Evolutionary conservation across 371 early-diverging fungal species (phyloP).

Genomic region (Neoconidiobolus thromboides): DNA sequence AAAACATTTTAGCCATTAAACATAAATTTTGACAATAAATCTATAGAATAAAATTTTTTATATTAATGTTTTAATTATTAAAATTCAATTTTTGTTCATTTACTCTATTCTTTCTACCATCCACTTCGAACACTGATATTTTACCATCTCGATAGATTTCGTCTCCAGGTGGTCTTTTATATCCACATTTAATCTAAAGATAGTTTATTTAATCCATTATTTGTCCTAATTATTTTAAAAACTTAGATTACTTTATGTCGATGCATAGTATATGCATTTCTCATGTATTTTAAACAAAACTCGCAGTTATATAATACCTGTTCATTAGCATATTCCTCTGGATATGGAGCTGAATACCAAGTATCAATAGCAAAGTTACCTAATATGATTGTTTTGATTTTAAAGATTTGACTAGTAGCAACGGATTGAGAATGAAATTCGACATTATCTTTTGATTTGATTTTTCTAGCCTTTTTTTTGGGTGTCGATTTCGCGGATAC

Average conservation of each 20-base stretch:
- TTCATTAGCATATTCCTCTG: slow-evolving; percentile 73
- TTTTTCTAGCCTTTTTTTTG: no score
- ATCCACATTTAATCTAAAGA: slow-evolving; percentile 41
- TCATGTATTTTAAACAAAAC: slow-evolving; percentile 92
- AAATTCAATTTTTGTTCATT: slow-evolving; percentile 6
- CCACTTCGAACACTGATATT: slow-evolving; percentile 85
- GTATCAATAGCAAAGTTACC: slow-evolving; percentile 86
- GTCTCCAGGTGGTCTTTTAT: slow-evolving; percentile 90
- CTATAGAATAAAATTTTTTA: slow-evolving; percentile 10
- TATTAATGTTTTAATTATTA: not conserved
- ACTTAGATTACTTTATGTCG: slow-evolving; percentile 38
- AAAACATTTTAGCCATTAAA: slow-evolving; percentile 92
- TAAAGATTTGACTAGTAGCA: no score
- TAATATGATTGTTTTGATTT: slow-evolving; percentile 14
- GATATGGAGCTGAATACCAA: slow-evolving; percentile 98
- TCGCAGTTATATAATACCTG: slow-evolving; percentile 80
- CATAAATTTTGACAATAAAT: slow-evolving; percentile 97
- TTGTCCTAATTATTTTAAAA: not conserved
- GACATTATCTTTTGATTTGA: no score
- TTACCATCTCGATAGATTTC: slow-evolving; percentile 91
- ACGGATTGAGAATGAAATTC: no score
- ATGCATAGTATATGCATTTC: slow-evolving; percentile 34
- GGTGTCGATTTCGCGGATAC: no score
- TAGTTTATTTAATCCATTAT: slow-evolving; percentile 27
- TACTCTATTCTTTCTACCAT: slow-evolving; percentile 74